Base-by-base conservation (phyloP, 2,329 filamentous ascomycete species). In the Pseudocercospora pini-densiflorae region DNA sequence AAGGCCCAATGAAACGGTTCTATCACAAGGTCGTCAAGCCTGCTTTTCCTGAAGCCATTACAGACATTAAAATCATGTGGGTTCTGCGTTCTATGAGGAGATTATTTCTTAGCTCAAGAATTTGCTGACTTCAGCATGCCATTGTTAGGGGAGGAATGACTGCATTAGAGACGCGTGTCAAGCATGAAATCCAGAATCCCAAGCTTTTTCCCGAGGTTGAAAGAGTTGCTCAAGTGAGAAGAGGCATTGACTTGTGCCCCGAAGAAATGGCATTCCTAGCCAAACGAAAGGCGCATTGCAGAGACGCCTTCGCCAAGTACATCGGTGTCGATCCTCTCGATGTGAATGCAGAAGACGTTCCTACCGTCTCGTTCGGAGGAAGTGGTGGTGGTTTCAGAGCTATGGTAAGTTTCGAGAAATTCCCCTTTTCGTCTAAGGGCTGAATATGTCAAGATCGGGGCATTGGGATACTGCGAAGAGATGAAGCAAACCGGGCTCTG, bases 301-400 rank as follows among this genome's bases (percentile, higher is more conserved):
- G 72, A 24, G 72, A 77, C 57, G 63, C 64, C 49, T 76, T 77
- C 60, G 76, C 75, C n/a, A 70, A 65, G 47, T 77, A 77, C 63
- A 62, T 77, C 24, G 75, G 72, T 33, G 45, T 76, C 31, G 68
- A 73, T 47, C 71, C 74, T 12, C 65, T 68, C 14, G 63, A 74
- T 24, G 71, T 76, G 14, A 62, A 77, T 62, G 74, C 75, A 6
- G 70, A 74, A 31, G 76, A 78, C 55, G 74, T 78, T 9, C 76
- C 76, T 1, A 72, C 61, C 8, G 66, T 78, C 9, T 71, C 75
- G 1, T 75, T 77, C 60, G 75, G 76, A 14, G 75, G 76, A 12
- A 75, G 74, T 54, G 75, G 76, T 31, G 76, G 75, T 33, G 75
- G 74, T 1, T 76, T 76, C 43, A 68, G 76, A 19, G 75, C 76